Conservation (phyloP, 176 grass and related monocot genomes). For the Aegilops sharonensis region DNA sequence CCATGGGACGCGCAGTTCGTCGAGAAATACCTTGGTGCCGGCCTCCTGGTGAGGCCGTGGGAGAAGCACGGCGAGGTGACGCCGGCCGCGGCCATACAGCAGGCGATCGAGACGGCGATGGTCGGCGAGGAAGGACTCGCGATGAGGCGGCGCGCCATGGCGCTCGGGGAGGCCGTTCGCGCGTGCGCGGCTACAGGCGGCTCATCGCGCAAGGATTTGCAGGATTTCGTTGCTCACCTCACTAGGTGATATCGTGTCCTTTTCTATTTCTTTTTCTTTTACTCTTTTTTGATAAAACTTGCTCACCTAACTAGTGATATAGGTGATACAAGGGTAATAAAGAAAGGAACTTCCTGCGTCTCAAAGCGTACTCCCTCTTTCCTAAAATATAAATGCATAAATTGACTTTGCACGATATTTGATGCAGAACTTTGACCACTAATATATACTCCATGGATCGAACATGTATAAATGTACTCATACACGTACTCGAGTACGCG, state of each 20-base stretch:
- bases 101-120: background rate
- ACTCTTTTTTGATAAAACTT: no score
- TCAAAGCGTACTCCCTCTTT: no score
- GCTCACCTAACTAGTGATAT: no score
- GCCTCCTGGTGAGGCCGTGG: conserved; percentile 34
- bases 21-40: conserved; percentile 30
- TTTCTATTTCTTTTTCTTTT: no score
- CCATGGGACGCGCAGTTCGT: conserved; percentile 49
- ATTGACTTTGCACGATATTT: no score
- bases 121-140: background rate
- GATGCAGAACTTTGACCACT: no score
- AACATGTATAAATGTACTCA: no score
- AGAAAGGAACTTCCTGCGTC: no score
- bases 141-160: background rate
- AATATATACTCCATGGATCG: no score
- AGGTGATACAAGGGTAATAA: no score
- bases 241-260: background rate
- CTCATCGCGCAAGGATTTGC: background rate
- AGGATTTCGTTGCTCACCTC: background rate
- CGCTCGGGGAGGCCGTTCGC: background rate
- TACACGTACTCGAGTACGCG: no score
- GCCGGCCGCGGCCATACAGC: background rate
- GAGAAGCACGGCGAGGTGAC: conserved; percentile 8
- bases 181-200: background rate
- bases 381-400: no score